Evolutionary conservation across 805 yeast genomes (phyloP), one percentile per base, ranked within the genome.

Genomic region (Sugiyamaella chiloensis): DNA sequence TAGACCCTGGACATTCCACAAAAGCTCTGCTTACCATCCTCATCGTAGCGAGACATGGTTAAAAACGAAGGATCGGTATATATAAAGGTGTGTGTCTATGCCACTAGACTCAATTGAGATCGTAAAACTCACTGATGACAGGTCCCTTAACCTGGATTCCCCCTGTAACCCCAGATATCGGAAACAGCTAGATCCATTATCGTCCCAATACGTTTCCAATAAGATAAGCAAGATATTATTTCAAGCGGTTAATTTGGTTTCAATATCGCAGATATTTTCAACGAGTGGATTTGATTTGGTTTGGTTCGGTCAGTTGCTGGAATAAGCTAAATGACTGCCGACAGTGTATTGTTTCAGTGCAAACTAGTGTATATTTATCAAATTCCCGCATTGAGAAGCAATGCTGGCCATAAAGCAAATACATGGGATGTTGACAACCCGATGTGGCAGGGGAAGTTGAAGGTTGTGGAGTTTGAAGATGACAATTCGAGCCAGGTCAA

Each of bases 371-470:
- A 43, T 34, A 48, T 63, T 14, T 63, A 60, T 48, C 55, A 47
- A 44, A 60, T 63, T 17, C 66, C 67, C 7, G 66, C 67, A 6
- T 49, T 63, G 20, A 53, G 50, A 39, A 20, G 57, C 16, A 48
- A 51, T 24, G 40, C 47, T 21, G 66, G 66, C 20, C 54, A 60
- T 32, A 50, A 46, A 29, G 64, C 64, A 8, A 20, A 52, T 2
- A 59, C 59, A 5, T 69, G 73, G 73, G 60, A 63, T 23, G 61
- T 64, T n/a, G 53, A 56, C 5, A 57, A 59, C n/a, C 60, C 64
- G 6, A 54, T 70, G 9, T 70, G 74, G 73, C 41, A 44, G 4
- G 74, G 74, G 1, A 39, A 57, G 4, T 48, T 68, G 35, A 46
- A 53, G 35, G 56, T 70, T 17, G 44, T 65, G 16, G 69, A 69